These are phyloP conservation scores for Xylaria castorea DNA, from an alignment of 495 filamentous ascomycete genomes.

Conservation along the genomic window DNA sequence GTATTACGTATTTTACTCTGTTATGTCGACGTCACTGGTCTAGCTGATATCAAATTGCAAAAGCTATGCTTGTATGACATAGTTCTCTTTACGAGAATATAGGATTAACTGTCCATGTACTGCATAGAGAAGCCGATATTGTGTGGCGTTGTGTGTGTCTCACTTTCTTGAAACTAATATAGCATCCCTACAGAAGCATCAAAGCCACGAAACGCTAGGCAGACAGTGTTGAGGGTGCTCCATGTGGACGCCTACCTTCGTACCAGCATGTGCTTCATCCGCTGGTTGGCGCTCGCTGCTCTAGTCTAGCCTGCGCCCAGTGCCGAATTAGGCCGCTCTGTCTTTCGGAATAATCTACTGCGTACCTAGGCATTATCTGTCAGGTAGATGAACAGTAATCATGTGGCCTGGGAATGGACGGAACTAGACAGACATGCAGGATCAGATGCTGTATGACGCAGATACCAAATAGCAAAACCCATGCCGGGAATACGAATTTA, in stretches of 20 bases:
- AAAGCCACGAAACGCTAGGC: constrained; percentile 1
- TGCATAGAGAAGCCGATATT: background rate
- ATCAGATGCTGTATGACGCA: background rate
- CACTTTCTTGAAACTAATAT: background rate
- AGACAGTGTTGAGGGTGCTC: background rate
- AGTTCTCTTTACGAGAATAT: no score
- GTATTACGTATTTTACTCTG: background rate
- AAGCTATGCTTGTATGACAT: background rate
- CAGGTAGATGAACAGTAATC: constrained; percentile 7
- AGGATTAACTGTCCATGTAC: background rate
- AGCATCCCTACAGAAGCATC: background rate
- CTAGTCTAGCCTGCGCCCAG: background rate
- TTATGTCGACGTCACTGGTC: background rate
- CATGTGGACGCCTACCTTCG: background rate
- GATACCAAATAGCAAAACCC: background rate
- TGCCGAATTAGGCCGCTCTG: background rate
- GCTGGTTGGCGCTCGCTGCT: constrained; percentile 6
- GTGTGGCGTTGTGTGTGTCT: background rate
- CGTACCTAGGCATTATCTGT: background rate
- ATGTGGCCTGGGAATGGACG: background rate
- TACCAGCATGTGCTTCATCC: background rate
- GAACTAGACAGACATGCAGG: background rate
- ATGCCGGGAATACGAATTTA: constrained; percentile 8
- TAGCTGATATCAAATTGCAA: background rate
- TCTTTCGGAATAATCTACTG: background rate